Conservation (phyloP, 805 yeast genomes). For the Barnettozyma sp. region DNA sequence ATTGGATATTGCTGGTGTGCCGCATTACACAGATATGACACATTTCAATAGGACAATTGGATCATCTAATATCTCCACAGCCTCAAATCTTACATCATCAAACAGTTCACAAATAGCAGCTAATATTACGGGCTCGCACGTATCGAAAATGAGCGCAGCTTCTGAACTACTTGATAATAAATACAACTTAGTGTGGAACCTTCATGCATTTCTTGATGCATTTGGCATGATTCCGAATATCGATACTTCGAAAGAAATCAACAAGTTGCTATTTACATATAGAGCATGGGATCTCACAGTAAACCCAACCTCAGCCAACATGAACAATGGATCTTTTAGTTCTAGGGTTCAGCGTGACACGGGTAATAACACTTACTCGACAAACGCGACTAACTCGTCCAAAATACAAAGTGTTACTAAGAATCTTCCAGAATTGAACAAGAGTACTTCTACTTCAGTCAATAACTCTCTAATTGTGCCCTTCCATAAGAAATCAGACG, state of each 20-base stretch:
- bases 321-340: too few species aligned
- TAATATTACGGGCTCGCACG: not conserved
- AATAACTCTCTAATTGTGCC: not conserved
- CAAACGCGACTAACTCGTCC: too few species aligned
- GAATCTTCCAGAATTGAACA: too few species aligned
- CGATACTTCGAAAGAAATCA: slow-evolving; percentile 18
- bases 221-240: slow-evolving; percentile 29
- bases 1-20: slow-evolving; percentile 3
- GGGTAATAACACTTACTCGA: too few species aligned
- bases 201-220: slow-evolving; percentile 33
- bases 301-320: not conserved
- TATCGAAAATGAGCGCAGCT: not conserved
- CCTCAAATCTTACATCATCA: too few species aligned
- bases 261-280: slow-evolving; percentile 9
- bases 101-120: slow-evolving; percentile 1
- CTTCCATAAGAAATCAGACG: not conserved
- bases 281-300: slow-evolving; percentile 14
- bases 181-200: slow-evolving; percentile 36
- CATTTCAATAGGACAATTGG: not conserved
- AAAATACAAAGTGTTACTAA: too few species aligned
- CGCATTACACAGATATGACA: not conserved
- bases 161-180: slow-evolving; percentile 24
- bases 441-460: not conserved
- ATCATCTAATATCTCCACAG: not conserved
- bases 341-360: too few species aligned